phyloP scores from a whole-genome alignment of 148 eudicot species.

The Chenopodium quinoa region DNA sequence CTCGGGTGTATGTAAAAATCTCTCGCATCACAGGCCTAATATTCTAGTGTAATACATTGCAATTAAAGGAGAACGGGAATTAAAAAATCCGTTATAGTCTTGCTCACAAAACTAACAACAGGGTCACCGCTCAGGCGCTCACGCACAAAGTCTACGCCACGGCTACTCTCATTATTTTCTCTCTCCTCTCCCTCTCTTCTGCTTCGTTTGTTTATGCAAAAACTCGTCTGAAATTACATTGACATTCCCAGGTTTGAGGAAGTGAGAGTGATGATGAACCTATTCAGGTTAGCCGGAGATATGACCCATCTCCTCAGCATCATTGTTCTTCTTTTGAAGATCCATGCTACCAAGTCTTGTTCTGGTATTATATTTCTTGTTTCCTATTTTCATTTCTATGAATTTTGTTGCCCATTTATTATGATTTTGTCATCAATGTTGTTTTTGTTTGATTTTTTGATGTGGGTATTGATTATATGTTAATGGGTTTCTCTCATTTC shows the following conservation, averaged over 20 bases:
- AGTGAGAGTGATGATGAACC: conserved; percentile 31
- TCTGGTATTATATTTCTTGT: conserved; percentile 33
- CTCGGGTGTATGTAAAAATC: no score
- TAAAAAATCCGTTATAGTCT: background rate
- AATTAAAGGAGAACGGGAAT: no score
- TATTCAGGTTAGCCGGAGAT: conserved; percentile 55
- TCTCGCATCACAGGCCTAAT: no score
- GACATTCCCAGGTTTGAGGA: background rate
- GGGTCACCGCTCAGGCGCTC: background rate
- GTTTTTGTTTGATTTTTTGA: background rate
- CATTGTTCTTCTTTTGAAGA: conserved; percentile 49
- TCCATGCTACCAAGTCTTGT: conserved; percentile 51
- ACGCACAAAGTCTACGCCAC: background rate
- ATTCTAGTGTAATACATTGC: no score
- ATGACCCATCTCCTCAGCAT: conserved; percentile 60
- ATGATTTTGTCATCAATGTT: background rate
- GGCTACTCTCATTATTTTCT: background rate
- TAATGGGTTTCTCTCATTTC: background rate
- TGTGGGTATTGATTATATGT: background rate
- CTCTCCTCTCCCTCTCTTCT: background rate
- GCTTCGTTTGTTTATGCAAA: background rate
- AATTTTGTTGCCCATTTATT: background rate
- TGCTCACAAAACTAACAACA: background rate
- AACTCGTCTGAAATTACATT: background rate
- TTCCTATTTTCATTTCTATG: background rate